These are phyloP conservation scores for Paxillus involutus DNA, from an alignment of 768 basidiomycete genomes.

Conservation along the genomic window DNA sequence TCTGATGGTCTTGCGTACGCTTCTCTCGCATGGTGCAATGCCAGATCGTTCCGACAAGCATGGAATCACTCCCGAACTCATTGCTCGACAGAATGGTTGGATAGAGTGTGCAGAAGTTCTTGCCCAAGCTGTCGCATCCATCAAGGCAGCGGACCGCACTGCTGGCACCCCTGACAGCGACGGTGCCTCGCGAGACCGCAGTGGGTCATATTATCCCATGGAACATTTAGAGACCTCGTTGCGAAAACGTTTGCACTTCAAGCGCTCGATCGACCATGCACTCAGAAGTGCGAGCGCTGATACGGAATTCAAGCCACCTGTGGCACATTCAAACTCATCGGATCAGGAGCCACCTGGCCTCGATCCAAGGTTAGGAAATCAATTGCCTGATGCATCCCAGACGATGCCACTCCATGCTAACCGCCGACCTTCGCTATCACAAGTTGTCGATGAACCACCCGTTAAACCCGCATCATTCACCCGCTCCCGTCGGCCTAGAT, in stretches of 20 bases:
- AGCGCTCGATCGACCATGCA: conserved; percentile 77
- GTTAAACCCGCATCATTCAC: conserved; percentile 28
- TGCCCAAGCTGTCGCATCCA: conserved; percentile 61
- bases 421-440: conserved; percentile 74
- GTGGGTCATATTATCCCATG: conserved; percentile 21
- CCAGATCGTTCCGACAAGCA: conserved; percentile 87
- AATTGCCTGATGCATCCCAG: background rate
- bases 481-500: conserved; percentile 60
- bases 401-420: conserved; percentile 28
- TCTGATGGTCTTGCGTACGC: conserved; percentile 67
- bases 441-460: conserved; percentile 40
- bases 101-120: conserved; percentile 74
- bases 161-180: conserved; percentile 35
- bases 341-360: conserved; percentile 15
- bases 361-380: conserved; percentile 4
- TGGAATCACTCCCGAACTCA: conserved; percentile 81
- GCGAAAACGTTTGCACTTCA: conserved; percentile 62
- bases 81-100: conserved; percentile 82
- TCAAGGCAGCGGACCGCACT: conserved; percentile 54
- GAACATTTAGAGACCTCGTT: conserved; percentile 31
- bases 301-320: conserved; percentile 24
- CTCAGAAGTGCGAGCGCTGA: conserved; percentile 44
- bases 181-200: conserved; percentile 14
- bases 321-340: conserved; percentile 3
- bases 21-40: conserved; percentile 83